A percentile compares a stretch with the other conserved stretches of the same genome.
These are phyloP conservation scores for Didymella lethalis DNA, from an alignment of 2,329 filamentous ascomycete species.

Conservation along the genomic window DNA sequence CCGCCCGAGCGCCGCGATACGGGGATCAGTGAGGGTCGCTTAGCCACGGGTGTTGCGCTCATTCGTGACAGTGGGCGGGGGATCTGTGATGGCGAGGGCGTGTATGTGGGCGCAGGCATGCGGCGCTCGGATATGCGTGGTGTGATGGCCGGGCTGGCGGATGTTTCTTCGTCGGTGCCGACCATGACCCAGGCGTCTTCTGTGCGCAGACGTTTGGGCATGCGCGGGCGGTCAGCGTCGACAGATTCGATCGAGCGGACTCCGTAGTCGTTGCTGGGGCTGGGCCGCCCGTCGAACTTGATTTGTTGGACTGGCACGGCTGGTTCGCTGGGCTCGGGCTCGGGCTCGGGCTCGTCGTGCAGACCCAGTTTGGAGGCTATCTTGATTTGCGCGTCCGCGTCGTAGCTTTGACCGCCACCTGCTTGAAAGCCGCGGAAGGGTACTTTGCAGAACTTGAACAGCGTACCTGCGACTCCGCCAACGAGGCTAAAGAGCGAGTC, in stretches of 20 bases:
- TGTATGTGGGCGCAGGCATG: slow-evolving; percentile 34
- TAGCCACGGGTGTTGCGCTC: slow-evolving; percentile 29
- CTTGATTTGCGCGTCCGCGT: slow-evolving; percentile 55
- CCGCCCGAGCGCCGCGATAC: slow-evolving; percentile 52
- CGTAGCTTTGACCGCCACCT: slow-evolving; percentile 78
- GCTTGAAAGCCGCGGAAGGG: slow-evolving; percentile 87
- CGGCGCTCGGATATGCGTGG: slow-evolving; percentile 48
- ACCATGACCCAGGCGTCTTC: slow-evolving; percentile 60
- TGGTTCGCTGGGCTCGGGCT: slow-evolving; percentile 14
- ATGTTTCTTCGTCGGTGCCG: slow-evolving; percentile 58
- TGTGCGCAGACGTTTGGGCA: slow-evolving; percentile 58
- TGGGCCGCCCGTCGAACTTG: slow-evolving; percentile 22
- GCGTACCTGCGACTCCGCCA: slow-evolving; percentile 74
- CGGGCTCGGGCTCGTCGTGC: slow-evolving; percentile 30
- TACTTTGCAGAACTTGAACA: slow-evolving; percentile 81
- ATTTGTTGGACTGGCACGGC: slow-evolving; percentile 39
- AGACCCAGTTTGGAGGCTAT: slow-evolving; percentile 36
- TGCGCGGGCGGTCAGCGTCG: slow-evolving; percentile 53
- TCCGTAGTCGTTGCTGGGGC: slow-evolving; percentile 55
- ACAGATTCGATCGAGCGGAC: slow-evolving; percentile 56
- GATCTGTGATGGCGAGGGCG: slow-evolving; percentile 48
- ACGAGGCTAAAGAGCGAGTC: slow-evolving; percentile 65
- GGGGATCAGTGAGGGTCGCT: slow-evolving; percentile 54
- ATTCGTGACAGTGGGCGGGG: slow-evolving; percentile 43
- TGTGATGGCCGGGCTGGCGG: slow-evolving; percentile 59